Percentiles rank a stretch among this genome's conserved stretches.
Conservation (phyloP, 306 rosid genomes). For the Mucuna pruriens region DNA sequence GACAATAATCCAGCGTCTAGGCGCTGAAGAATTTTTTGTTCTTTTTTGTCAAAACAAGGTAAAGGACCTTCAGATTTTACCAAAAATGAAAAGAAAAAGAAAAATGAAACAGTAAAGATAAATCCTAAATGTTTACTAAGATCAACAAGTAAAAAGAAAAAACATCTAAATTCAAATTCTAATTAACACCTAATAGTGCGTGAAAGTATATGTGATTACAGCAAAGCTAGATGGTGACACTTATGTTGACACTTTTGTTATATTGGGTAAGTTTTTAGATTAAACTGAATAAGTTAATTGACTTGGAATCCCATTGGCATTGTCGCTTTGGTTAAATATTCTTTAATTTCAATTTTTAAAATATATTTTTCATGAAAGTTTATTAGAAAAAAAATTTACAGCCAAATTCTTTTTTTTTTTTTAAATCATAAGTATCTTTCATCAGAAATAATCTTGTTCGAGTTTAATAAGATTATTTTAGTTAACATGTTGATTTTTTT, state of each 20-base stretch:
- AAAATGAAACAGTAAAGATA: background rate
- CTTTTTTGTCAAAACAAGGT: background rate
- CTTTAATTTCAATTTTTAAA: background rate
- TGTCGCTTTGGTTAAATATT: background rate
- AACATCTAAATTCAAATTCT: background rate
- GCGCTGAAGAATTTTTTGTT: background rate
- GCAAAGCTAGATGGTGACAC: constrained; percentile 42
- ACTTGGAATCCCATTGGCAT: background rate
- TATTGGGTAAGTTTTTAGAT: background rate
- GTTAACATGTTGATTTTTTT: no score
- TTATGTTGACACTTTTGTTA: constrained; percentile 35
- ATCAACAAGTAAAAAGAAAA: background rate
- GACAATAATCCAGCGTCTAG: background rate
- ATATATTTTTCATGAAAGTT: background rate
- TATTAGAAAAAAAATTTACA: background rate
- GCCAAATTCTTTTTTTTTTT: no score
- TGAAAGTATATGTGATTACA: constrained; percentile 24
- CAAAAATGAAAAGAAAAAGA: background rate
- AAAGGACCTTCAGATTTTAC: background rate
- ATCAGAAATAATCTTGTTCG: no score
- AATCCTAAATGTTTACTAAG: background rate
- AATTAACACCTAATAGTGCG: background rate
- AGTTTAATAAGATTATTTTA: no score
- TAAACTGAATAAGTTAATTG: background rate
- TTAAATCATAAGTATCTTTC: no score